These are phyloP conservation scores for Aspergillus floridensis DNA, from an alignment of 2,329 filamentous ascomycete genomes.

Conservation along the genomic window DNA sequence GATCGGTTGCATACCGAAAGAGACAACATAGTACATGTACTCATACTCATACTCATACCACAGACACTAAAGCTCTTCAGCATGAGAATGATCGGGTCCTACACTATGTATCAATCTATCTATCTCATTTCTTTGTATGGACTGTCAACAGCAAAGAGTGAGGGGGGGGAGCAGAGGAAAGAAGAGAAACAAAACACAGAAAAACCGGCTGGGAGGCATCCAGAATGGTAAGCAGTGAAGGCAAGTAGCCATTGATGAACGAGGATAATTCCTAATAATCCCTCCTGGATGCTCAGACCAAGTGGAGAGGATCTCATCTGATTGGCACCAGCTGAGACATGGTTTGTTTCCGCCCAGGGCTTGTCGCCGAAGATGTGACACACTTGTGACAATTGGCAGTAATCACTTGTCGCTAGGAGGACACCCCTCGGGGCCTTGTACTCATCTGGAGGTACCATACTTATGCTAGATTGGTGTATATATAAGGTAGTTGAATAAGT, in stretches of 20 bases:
- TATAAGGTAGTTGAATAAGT: neutral
- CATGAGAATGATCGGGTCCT: too few species aligned
- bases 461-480: too few species aligned
- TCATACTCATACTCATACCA: too few species aligned
- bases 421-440: too few species aligned
- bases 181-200: neutral
- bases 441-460: too few species aligned
- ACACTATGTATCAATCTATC: too few species aligned
- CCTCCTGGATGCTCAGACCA: conserved; percentile 17
- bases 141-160: too few species aligned
- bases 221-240: neutral
- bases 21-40: too few species aligned
- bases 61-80: too few species aligned
- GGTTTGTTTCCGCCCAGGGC: conserved; percentile 29
- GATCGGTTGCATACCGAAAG: neutral
- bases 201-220: neutral
- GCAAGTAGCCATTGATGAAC: neutral
- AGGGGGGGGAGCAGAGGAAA: too few species aligned
- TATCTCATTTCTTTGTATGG: too few species aligned
- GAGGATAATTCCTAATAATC: conserved; percentile 5
- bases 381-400: conserved; percentile 17
- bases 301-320: conserved; percentile 16
- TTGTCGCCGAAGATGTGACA: conserved; percentile 22
- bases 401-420: neutral
- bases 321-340: conserved; percentile 34